Evolutionary conservation across 2,329 filamentous ascomycete genomes (phyloP).

Genomic region (Aspergillus eucalypticola): DNA sequence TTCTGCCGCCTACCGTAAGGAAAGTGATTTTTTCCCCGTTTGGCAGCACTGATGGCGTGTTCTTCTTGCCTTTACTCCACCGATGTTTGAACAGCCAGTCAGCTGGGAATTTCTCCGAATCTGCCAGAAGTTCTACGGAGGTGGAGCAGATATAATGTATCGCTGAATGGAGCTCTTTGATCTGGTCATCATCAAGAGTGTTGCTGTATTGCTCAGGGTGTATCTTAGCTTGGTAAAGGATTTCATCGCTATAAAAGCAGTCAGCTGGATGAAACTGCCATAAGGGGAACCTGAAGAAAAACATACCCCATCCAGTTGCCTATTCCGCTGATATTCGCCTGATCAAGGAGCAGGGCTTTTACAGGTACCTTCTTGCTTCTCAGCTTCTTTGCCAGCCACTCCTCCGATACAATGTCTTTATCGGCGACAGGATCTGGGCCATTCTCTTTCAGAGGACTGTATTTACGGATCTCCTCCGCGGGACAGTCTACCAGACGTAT

Average conservation of each 20-base stretch:
- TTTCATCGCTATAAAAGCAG: conserved; percentile 65
- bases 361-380: conserved; percentile 77
- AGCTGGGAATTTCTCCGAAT: conserved; percentile 80
- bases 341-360: conserved; percentile 85
- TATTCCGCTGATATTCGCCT: conserved; percentile 84
- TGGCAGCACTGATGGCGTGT: conserved; percentile 65
- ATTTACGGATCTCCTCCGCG: conserved; percentile 71
- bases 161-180: conserved; percentile 68
- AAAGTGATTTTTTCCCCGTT: conserved; percentile 84
- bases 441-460: conserved; percentile 82
- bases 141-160: conserved; percentile 78
- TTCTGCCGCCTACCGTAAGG: conserved; percentile 85
- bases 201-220: conserved; percentile 94
- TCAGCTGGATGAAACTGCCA: conserved; percentile 7
- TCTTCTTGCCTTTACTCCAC: conserved; percentile 87
- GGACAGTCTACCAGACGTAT: conserved; percentile 80
- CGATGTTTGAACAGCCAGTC: conserved; percentile 87
- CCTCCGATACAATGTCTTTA: conserved; percentile 70
- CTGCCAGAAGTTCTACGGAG: conserved; percentile 74
- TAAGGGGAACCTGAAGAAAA: neutral
- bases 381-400: conserved; percentile 73
- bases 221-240: conserved; percentile 82
- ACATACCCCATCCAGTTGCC: conserved; percentile 88
- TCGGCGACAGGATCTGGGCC: conserved; percentile 91
- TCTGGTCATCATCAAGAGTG: conserved; percentile 70